phyloP scores from a whole-genome alignment of 202 grass and related monocot species.

The Schoenoplectus tabernaemontani region DNA sequence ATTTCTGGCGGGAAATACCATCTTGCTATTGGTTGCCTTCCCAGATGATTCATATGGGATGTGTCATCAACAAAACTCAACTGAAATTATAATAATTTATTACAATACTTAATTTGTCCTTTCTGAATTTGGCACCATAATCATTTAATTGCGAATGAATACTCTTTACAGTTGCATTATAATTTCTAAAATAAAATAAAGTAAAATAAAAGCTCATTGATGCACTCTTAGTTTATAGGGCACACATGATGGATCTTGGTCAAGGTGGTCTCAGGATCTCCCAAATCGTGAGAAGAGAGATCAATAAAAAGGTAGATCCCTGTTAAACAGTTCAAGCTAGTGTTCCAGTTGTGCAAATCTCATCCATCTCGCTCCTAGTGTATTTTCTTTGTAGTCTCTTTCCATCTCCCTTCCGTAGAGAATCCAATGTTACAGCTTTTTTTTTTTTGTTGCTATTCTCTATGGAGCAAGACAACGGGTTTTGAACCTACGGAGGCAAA shows the following conservation, averaged over 20 bases:
- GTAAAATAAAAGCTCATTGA: background rate
- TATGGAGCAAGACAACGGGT: too few species aligned
- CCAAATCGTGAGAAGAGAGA: slow-evolving; percentile 67
- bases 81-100: background rate
- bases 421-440: too few species aligned
- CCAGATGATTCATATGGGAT: slow-evolving; percentile 72
- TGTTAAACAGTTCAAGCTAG: too few species aligned
- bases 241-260: slow-evolving; percentile 94
- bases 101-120: background rate
- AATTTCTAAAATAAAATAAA: background rate
- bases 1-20: slow-evolving; percentile 95
- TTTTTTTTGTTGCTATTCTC: too few species aligned
- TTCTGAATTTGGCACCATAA: too few species aligned
- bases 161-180: background rate
- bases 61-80: background rate
- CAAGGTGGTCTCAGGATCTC: slow-evolving; percentile 73
- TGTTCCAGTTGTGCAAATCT: too few species aligned
- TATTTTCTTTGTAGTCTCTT: too few species aligned
- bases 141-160: too few species aligned
- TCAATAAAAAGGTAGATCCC: slow-evolving; percentile 87
- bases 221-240: slow-evolving; percentile 38
- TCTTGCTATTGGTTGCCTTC: slow-evolving; percentile 79
- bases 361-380: too few species aligned
- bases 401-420: too few species aligned
- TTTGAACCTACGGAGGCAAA: too few species aligned